Percentiles rank a stretch among this genome's conserved stretches.
Evolutionary conservation across 768 basidiomycete species (phyloP).

Genomic region (Rhizopogon roseolus): DNA sequence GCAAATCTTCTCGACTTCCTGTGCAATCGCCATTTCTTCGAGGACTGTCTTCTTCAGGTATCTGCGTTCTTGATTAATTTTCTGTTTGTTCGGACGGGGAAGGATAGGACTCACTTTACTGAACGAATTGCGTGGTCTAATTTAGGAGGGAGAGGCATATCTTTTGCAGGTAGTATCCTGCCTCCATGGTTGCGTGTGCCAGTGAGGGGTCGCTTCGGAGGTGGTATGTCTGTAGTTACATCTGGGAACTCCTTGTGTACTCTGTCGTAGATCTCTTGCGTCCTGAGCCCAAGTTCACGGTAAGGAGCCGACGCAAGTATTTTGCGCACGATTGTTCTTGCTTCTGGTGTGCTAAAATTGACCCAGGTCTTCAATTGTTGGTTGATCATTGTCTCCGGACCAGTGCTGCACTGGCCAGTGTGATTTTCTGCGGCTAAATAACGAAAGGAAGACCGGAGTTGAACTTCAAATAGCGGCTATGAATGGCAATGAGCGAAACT

Average conservation of each 20-base stretch:
- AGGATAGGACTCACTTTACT: conserved; percentile 5
- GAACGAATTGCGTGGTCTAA: conserved; percentile 14
- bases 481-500: too few species aligned
- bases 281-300: conserved; percentile 6
- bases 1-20: conserved; percentile 15
- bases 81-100: neutral
- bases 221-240: neutral
- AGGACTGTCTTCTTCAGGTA: conserved; percentile 20
- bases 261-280: conserved; percentile 13
- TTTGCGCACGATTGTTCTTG: conserved; percentile 6
- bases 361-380: conserved; percentile 2
- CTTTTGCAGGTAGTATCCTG: neutral
- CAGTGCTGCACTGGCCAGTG: neutral
- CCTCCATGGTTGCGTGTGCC: neutral
- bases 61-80: conserved; percentile 2
- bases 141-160: conserved; percentile 7
- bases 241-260: conserved; percentile 5
- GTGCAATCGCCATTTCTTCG: conserved; percentile 12
- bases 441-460: neutral
- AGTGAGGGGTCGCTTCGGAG: neutral
- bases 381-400: neutral
- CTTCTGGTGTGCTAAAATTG: conserved; percentile 3
- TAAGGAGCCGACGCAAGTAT: conserved; percentile 2
- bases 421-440: neutral
- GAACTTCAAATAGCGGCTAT: neutral